Percentiles rank a stretch among this genome's conserved stretches.
These are phyloP conservation scores for Pythium periplocum DNA, from an alignment of 352 stramenopile genomes.

Conservation along the genomic window DNA sequence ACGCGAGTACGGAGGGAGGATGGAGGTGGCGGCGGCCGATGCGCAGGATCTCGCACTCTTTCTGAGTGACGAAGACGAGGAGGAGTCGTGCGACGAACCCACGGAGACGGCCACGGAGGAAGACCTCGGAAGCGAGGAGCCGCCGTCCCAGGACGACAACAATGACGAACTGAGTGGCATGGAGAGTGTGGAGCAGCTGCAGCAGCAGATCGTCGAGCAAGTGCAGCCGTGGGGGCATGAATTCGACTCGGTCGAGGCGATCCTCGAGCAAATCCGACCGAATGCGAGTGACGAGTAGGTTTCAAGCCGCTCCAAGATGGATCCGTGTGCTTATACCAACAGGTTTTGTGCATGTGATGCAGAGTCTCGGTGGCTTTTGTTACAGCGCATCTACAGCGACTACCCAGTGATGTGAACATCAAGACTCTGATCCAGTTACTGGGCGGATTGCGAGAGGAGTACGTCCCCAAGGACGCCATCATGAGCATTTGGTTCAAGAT, in stretches of 20 bases:
- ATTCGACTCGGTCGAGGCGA: slow-evolving; percentile 19
- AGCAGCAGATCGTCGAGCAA: slow-evolving; percentile 16
- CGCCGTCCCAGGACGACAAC: background rate
- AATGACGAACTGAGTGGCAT: background rate
- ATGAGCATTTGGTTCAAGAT: slow-evolving; percentile 51
- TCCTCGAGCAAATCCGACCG: slow-evolving; percentile 36
- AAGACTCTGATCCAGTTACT: slow-evolving; percentile 41
- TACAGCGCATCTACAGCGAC: slow-evolving; percentile 21
- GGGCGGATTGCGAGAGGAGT: slow-evolving; percentile 43
- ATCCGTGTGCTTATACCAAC: background rate
- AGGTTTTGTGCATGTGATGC: background rate
- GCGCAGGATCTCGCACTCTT: slow-evolving; percentile 30
- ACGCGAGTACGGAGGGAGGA: background rate
- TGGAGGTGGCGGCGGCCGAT: slow-evolving; percentile 25
- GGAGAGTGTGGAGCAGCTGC: slow-evolving; percentile 5
- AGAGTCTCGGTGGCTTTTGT: slow-evolving; percentile 37
- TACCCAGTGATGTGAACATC: slow-evolving; percentile 29
- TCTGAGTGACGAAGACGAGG: slow-evolving; percentile 38
- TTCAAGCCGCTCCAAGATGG: background rate
- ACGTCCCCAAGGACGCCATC: slow-evolving; percentile 42
- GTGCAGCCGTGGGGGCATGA: slow-evolving; percentile 6
- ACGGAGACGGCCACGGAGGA: slow-evolving; percentile 5
- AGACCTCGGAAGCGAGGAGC: slow-evolving; percentile 1
- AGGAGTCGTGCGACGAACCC: background rate
- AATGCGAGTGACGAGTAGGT: slow-evolving; percentile 39